Evolutionary conservation across 495 filamentous ascomycete species (phyloP).

Genomic region (Durotheca rogersii): DNA sequence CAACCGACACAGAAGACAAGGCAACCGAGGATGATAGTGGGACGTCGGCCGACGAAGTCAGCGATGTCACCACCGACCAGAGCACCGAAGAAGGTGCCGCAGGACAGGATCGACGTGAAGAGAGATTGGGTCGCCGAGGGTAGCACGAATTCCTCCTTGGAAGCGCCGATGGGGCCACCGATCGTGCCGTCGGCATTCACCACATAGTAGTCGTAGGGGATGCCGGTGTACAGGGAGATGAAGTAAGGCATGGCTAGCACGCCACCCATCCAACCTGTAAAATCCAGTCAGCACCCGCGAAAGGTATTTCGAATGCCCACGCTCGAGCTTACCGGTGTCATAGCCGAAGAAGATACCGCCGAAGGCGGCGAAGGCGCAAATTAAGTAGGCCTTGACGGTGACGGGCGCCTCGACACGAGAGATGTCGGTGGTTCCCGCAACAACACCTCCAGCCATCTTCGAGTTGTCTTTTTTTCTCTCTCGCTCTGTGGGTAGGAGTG

Average conservation of each 20-base stretch:
- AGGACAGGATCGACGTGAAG: slow-evolving; percentile 65
- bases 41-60: slow-evolving; percentile 62
- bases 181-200: slow-evolving; percentile 15
- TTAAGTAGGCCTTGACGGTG: slow-evolving; percentile 60
- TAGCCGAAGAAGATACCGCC: slow-evolving; percentile 63
- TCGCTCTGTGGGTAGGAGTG: slow-evolving; percentile 10
- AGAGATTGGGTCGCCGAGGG: slow-evolving; percentile 55
- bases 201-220: slow-evolving; percentile 51
- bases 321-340: slow-evolving; percentile 53
- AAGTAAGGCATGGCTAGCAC: slow-evolving; percentile 52
- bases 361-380: slow-evolving; percentile 61
- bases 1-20: slow-evolving; percentile 58
- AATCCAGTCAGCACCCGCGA: slow-evolving; percentile 61
- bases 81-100: slow-evolving; percentile 68
- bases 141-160: slow-evolving; percentile 42
- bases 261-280: slow-evolving; percentile 56
- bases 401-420: slow-evolving; percentile 57
- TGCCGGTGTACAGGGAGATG: slow-evolving; percentile 49
- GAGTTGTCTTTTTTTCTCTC: slow-evolving; percentile 14
- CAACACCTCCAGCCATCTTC: slow-evolving; percentile 43
- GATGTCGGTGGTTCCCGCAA: slow-evolving; percentile 41
- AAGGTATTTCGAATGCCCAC: slow-evolving; percentile 2
- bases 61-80: slow-evolving; percentile 62
- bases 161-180: slow-evolving; percentile 40
- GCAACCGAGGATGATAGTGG: slow-evolving; percentile 62